These are phyloP conservation scores for Dothistroma pini DNA, from an alignment of 2,329 filamentous ascomycete genomes.

Conservation along the genomic window DNA sequence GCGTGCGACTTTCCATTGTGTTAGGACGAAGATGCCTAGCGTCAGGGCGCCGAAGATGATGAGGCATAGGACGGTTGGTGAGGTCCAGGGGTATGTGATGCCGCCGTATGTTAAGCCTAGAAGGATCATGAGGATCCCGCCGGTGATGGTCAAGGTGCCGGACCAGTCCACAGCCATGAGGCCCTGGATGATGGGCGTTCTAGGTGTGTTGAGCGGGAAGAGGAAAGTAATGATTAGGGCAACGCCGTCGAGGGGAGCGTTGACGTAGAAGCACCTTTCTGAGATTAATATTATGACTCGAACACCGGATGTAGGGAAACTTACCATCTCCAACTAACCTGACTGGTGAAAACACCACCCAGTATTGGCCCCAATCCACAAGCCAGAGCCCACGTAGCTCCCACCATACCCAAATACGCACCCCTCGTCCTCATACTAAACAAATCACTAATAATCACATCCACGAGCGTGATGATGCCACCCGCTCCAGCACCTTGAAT, in stretches of 20 bases:
- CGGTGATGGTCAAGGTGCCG: constrained; percentile 63
- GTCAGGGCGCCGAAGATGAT: constrained; percentile 66
- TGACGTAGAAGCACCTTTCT: constrained; percentile 51
- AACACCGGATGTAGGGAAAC: constrained; percentile 30
- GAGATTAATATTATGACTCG: constrained; percentile 21
- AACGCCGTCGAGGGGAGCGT: constrained; percentile 56
- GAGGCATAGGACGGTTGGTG: constrained; percentile 69
- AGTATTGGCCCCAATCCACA: constrained; percentile 58
- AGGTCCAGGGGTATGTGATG: constrained; percentile 68
- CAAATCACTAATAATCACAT: constrained; percentile 60
- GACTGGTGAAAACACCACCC: constrained; percentile 62
- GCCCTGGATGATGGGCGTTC: constrained; percentile 58
- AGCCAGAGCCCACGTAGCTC: constrained; percentile 64
- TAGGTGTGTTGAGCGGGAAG: constrained; percentile 62
- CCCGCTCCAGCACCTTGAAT: constrained; percentile 62
- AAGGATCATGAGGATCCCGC: constrained; percentile 78
- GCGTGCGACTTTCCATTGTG: constrained; percentile 67
- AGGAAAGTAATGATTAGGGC: constrained; percentile 57
- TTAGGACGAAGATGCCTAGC: constrained; percentile 60
- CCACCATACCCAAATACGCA: constrained; percentile 60
- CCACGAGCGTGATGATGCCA: constrained; percentile 58
- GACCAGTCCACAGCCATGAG: constrained; percentile 62
- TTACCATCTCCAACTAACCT: constrained; percentile 63
- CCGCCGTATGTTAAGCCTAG: constrained; percentile 82
- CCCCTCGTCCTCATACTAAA: constrained; percentile 55